Percentiles rank a stretch among this genome's conserved stretches.
These are phyloP conservation scores for Oidiodendron maius DNA, from an alignment of 495 filamentous ascomycete genomes.

Conservation along the genomic window DNA sequence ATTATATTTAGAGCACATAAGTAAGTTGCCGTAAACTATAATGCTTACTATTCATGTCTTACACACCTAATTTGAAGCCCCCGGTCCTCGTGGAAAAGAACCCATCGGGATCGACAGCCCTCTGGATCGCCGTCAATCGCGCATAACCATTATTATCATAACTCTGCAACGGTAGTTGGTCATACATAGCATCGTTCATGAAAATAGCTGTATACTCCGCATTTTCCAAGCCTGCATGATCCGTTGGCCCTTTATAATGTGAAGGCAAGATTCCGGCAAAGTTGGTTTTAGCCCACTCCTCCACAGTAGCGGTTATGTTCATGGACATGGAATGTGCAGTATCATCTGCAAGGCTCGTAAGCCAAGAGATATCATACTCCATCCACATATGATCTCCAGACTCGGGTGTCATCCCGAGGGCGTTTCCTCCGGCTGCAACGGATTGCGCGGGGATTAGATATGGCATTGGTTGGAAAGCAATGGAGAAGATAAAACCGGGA, in stretches of 20 bases:
- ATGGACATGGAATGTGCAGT: slow-evolving; percentile 7
- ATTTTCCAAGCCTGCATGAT: not conserved
- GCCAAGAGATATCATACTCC: slow-evolving; percentile 6
- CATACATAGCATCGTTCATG: slow-evolving; percentile 18
- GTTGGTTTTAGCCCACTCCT: slow-evolving; percentile 12
- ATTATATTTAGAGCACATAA: too few relatives aligned
- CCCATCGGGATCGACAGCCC: slow-evolving; percentile 39
- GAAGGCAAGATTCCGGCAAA: slow-evolving; percentile 3
- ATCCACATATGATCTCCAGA: slow-evolving; percentile 10
- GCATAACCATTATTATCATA: slow-evolving; percentile 7
- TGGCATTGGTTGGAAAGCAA: slow-evolving; percentile 12
- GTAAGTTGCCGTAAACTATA: too few relatives aligned
- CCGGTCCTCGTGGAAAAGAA: slow-evolving; percentile 54
- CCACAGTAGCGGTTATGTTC: slow-evolving; percentile 14
- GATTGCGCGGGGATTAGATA: not conserved
- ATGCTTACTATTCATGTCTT: too few relatives aligned
- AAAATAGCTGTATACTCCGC: slow-evolving; percentile 10
- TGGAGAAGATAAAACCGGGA: slow-evolving; percentile 5
- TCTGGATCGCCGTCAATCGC: slow-evolving; percentile 11
- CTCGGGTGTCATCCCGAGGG: slow-evolving; percentile 1
- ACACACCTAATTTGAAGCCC: slow-evolving; percentile 44
- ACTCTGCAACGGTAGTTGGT: slow-evolving; percentile 11
- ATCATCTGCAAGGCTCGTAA: slow-evolving; percentile 2
- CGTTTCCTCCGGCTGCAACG: slow-evolving; percentile 9
- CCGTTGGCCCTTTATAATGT: not conserved